Percentiles rank a stretch among this genome's conserved stretches.
phyloP scores from a whole-genome alignment of 2,329 filamentous ascomycete genomes.

The Colletotrichum tropicicola region DNA sequence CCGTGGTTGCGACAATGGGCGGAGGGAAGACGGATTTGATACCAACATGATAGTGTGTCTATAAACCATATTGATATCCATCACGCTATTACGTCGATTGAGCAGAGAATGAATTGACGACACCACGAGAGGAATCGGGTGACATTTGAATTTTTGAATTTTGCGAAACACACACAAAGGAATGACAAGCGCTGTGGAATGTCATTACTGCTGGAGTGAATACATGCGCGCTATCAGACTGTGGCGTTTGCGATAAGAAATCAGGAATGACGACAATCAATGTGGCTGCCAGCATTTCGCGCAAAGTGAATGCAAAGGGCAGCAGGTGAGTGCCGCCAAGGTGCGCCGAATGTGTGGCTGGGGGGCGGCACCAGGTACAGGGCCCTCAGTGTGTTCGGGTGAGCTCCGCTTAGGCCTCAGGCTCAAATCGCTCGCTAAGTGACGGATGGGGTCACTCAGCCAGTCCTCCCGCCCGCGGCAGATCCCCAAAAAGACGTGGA shows the following conservation, averaged over 20 bases:
- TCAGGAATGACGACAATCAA: slow-evolving; percentile 1
- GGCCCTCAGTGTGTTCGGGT: too few relatives aligned
- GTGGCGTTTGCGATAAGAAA: not conserved
- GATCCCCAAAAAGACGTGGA: slow-evolving; percentile 26
- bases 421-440: slow-evolving; percentile 23
- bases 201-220: not conserved
- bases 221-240: not conserved
- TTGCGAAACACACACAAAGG: too few relatives aligned
- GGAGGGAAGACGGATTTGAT: slow-evolving; percentile 9
- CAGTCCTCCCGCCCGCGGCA: slow-evolving; percentile 22
- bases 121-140: too few relatives aligned
- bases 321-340: too few relatives aligned
- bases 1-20: not conserved
- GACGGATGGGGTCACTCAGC: slow-evolving; percentile 20
- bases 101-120: not conserved
- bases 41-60: slow-evolving; percentile 18
- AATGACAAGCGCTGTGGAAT: not conserved
- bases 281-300: not conserved
- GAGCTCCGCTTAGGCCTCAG: slow-evolving; percentile 22
- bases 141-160: too few relatives aligned
- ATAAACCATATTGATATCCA: slow-evolving; percentile 25
- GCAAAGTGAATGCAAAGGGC: not conserved
- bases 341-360: not conserved
- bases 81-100: not conserved
- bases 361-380: too few relatives aligned